Evolutionary conservation across 108 stramenopile genomes (phyloP).

Genomic region (Cyclotella sp.): DNA sequence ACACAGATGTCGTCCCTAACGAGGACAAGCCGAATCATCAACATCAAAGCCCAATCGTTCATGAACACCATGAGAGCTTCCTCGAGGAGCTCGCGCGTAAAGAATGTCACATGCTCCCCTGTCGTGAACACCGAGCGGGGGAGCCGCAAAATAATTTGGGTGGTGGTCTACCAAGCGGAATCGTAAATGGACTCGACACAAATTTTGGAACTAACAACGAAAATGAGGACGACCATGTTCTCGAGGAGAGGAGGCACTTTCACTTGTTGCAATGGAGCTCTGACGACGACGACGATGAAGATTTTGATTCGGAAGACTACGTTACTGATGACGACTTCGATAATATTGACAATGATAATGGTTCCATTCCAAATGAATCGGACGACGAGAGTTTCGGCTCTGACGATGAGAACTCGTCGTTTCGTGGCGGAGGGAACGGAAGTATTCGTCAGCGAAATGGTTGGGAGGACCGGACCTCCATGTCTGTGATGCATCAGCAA

Average conservation of each 20-base stretch:
- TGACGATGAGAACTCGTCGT: not conserved
- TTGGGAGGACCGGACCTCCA: not conserved
- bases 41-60: conserved; percentile 7
- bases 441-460: not conserved
- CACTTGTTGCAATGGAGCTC: conserved; percentile 31
- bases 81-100: conserved; percentile 30
- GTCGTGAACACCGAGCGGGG: conserved; percentile 14
- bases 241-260: conserved; percentile 52
- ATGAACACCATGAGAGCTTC: conserved; percentile 23
- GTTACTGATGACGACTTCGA: conserved; percentile 20
- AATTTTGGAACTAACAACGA: conserved; percentile 61
- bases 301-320: conserved; percentile 24
- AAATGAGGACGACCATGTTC: conserved; percentile 60
- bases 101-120: conserved; percentile 22
- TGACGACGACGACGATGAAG: conserved; percentile 29
- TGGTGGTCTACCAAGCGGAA: not conserved
- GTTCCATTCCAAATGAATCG: conserved; percentile 1
- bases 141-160: not conserved
- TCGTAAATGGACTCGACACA: not conserved
- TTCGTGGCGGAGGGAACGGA: not conserved
- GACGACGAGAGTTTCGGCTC: conserved; percentile 1
- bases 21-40: not conserved
- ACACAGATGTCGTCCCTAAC: not conserved
- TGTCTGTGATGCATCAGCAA: conserved; percentile 32
- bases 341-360: conserved; percentile 14